Evolutionary conservation across 345 rosid species (phyloP), one percentile per base, ranked within the genome.

Genomic region (Camelina hispida): DNA sequence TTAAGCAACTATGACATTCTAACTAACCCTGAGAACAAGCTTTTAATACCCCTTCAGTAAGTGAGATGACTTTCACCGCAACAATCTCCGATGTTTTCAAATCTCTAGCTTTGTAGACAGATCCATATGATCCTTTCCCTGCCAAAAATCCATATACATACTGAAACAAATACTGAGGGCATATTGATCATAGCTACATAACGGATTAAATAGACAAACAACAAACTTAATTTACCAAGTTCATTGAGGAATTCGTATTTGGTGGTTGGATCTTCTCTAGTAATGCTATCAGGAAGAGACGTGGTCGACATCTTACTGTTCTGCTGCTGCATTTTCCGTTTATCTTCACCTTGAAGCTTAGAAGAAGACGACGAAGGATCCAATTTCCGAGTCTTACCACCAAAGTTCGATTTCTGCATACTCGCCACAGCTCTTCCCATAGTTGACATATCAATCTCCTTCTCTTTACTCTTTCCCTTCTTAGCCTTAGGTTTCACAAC

Each of bases 81-180:
- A 92, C 99, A 79, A 92, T 94, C 87, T 95, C 98, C 0, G 99
- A 95, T 13, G 98, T 95, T 68, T 82, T 87, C 72, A 88, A 73
- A 83, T 95, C 97, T 71, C 99, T 92, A 6, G 99, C 99, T 85
- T 92, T 95, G 72, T 95, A 95, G 18, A 95, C 98, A 78, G 99
- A 87, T 34, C 99, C 99, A 82, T 95, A 95, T 3, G 99, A 92
- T 55, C 98, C 99, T 84, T 95, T 92, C 76, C 99, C 98, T 91
- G 88, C 55, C 77, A 79, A 28, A 23, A 28, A 69, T 66, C 72
- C 67, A 68, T n/a, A 78, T 54, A 25, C 65, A 51, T 58, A 17
- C 50, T 58, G 10, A 13, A 62, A 42, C 51, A 62, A 42, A 8
- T 12, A 38, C 11, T 61, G 34, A 40, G 7, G 1, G 2, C 22